These are phyloP conservation scores for Teunomyces funiuensis DNA, from an alignment of 805 yeast genomes.

Conservation along the genomic window DNA sequence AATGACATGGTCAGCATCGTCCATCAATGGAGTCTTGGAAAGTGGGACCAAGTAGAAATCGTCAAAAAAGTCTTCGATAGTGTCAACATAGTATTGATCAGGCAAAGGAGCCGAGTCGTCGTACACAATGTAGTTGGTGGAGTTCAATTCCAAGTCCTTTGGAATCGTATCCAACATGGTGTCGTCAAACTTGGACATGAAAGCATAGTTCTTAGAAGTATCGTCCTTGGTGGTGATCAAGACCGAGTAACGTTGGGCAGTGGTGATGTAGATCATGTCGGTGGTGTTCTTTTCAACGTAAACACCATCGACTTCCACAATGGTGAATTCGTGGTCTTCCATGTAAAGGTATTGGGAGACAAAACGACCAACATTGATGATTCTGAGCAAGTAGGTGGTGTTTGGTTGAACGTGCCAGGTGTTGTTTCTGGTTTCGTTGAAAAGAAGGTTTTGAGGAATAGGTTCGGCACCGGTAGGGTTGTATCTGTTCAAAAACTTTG, in stretches of 20 bases:
- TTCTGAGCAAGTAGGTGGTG: slow-evolving; percentile 78
- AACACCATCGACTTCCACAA: slow-evolving; percentile 91
- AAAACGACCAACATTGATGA: slow-evolving; percentile 87
- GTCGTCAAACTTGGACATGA: slow-evolving; percentile 78
- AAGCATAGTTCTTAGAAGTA: slow-evolving; percentile 66
- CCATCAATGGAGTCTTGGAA: slow-evolving; percentile 43
- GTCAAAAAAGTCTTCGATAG: slow-evolving; percentile 46
- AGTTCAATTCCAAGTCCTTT: slow-evolving; percentile 60
- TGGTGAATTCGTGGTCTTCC: slow-evolving; percentile 83
- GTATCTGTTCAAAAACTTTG: slow-evolving; percentile 61
- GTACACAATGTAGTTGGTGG: slow-evolving; percentile 74
- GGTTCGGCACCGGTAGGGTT: slow-evolving; percentile 99
- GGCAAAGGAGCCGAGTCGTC: slow-evolving; percentile 45
- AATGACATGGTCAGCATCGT: slow-evolving; percentile 68
- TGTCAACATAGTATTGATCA: slow-evolving; percentile 36
- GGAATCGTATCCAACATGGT: slow-evolving; percentile 82
- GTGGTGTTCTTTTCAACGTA: slow-evolving; percentile 76
- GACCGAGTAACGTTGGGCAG: slow-evolving; percentile 89
- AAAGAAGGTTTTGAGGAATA: slow-evolving; percentile 75
- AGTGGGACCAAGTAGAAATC: slow-evolving; percentile 37
- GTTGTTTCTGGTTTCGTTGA: slow-evolving; percentile 77
- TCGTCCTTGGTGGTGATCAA: slow-evolving; percentile 70
- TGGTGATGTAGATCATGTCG: slow-evolving; percentile 71
- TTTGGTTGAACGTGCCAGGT: slow-evolving; percentile 82
- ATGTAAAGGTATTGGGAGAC: slow-evolving; percentile 86